Evolutionary conservation across 192 early-diverging fungal genomes (phyloP).

Genomic region (Geranomyces variabilis): DNA sequence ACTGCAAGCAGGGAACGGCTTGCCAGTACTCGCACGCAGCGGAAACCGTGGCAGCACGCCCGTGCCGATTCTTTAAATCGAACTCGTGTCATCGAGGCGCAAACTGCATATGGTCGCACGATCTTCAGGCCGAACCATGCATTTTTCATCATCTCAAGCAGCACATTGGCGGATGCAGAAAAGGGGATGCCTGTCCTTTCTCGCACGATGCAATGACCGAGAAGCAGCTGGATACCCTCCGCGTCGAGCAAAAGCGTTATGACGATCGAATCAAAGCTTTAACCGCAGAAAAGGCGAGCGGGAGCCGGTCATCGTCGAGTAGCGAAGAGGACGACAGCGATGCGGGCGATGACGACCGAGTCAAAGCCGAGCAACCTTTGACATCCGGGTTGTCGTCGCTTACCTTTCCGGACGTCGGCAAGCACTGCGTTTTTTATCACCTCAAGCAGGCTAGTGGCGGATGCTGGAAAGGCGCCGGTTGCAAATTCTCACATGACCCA

Average conservation of each 20-base stretch:
- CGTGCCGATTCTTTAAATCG: conserved; percentile 36
- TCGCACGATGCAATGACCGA: conserved; percentile 41
- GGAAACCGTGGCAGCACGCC: conserved; percentile 13
- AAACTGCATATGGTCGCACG: conserved; percentile 33
- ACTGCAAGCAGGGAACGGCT: conserved; percentile 14
- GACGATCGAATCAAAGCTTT: neutral
- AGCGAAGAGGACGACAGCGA: neutral
- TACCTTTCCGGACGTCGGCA: neutral
- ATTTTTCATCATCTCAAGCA: conserved; percentile 32
- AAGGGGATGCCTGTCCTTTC: conserved; percentile 35
- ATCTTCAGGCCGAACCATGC: conserved; percentile 35
- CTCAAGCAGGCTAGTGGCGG: conserved; percentile 30
- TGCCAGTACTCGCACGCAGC: conserved; percentile 38
- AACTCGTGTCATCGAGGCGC: conserved; percentile 26
- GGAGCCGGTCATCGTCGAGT: neutral
- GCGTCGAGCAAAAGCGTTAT: conserved; percentile 31
- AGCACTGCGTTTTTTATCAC: conserved; percentile 16
- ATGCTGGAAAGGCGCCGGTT: conserved; percentile 34
- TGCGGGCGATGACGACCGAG: conserved; percentile 1
- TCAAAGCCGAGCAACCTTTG: neutral
- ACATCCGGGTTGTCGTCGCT: neutral
- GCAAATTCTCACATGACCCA: conserved; percentile 39
- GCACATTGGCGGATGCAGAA: conserved; percentile 35
- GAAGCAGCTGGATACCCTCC: conserved; percentile 20
- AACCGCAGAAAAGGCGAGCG: neutral